Evolutionary conservation across 495 filamentous ascomycete species (phyloP).

Genomic region (Rhizodiscina lignyota): DNA sequence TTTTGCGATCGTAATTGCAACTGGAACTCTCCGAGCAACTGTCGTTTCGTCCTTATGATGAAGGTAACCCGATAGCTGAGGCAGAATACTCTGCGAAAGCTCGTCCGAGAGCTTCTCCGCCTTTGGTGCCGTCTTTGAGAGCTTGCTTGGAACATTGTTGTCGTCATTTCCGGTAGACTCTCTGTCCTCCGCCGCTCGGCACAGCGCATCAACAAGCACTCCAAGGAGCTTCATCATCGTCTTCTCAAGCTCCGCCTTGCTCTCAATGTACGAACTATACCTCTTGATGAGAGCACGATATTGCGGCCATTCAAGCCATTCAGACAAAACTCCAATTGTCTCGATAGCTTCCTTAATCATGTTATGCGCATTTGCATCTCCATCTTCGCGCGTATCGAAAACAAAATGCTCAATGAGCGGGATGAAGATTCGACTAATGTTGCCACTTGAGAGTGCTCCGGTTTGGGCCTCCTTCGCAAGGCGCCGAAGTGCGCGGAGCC

Average conservation of each 20-base stretch:
- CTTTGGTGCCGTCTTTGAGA: slow-evolving; percentile 51
- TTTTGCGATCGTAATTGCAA: slow-evolving; percentile 75
- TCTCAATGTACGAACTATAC: slow-evolving; percentile 68
- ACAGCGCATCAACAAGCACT: slow-evolving; percentile 59
- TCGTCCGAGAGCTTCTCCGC: slow-evolving; percentile 56
- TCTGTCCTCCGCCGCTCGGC: slow-evolving; percentile 30
- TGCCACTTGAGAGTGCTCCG: slow-evolving; percentile 47
- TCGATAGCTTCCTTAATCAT: slow-evolving; percentile 64
- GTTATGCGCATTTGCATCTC: slow-evolving; percentile 68
- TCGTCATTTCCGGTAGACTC: slow-evolving; percentile 16
- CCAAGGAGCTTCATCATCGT: slow-evolving; percentile 69
- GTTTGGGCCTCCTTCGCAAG: slow-evolving; percentile 48
- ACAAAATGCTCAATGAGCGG: slow-evolving; percentile 89
- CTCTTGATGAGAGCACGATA: slow-evolving; percentile 67
- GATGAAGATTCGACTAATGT: slow-evolving; percentile 73
- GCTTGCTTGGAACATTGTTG: slow-evolving; percentile 23
- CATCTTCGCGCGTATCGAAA: slow-evolving; percentile 51
- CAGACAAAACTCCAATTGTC: slow-evolving; percentile 54
- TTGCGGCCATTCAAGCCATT: slow-evolving; percentile 79
- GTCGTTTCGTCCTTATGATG: slow-evolving; percentile 87
- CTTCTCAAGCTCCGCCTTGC: slow-evolving; percentile 72
- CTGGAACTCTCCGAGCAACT: slow-evolving; percentile 77
- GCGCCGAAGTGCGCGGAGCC: slow-evolving; percentile 65
- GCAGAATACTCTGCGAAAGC: slow-evolving; percentile 56
- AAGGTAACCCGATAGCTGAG: slow-evolving; percentile 59